Evolutionary conservation across 1,284 basidiomycete genomes (phyloP).

Genomic region (Porodaedalea pini): DNA sequence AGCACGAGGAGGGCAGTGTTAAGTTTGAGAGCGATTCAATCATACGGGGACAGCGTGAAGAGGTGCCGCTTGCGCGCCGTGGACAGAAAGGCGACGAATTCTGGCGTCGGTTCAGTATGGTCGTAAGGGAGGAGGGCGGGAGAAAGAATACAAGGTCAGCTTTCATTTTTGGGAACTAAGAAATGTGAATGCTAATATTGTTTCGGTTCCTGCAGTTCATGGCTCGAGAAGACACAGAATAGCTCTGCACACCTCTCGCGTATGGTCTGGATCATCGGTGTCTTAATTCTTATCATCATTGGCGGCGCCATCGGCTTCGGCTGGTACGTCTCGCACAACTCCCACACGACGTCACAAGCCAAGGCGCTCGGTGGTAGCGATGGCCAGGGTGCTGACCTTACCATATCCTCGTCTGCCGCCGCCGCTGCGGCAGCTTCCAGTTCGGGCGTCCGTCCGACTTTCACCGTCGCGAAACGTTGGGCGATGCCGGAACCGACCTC

Average conservation of each 20-base stretch:
- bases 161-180: background rate
- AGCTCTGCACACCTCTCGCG: conserved; percentile 50
- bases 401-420: conserved; percentile 25
- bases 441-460: conserved; percentile 41
- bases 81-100: conserved; percentile 77
- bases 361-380: conserved; percentile 64
- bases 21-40: conserved; percentile 54
- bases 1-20: conserved; percentile 36
- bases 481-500: conserved; percentile 10
- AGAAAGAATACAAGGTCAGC: conserved; percentile 53
- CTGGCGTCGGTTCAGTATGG: conserved; percentile 81
- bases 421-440: conserved; percentile 4
- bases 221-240: conserved; percentile 61
- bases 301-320: conserved; percentile 56
- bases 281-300: conserved; percentile 54
- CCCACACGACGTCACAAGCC: conserved; percentile 46
- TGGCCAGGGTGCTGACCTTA: conserved; percentile 35
- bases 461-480: conserved; percentile 37
- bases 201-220: conserved; percentile 41
- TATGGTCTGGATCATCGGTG: conserved; percentile 66
- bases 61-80: conserved; percentile 56
- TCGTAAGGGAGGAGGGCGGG: conserved; percentile 61
- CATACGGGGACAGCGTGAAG: conserved; percentile 66
- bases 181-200: conserved; percentile 1
- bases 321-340: conserved; percentile 51